A percentile compares a stretch with the other conserved stretches of the same genome.
phyloP scores from a whole-genome alignment of 805 yeast species.

The Yarrowia bubula region DNA sequence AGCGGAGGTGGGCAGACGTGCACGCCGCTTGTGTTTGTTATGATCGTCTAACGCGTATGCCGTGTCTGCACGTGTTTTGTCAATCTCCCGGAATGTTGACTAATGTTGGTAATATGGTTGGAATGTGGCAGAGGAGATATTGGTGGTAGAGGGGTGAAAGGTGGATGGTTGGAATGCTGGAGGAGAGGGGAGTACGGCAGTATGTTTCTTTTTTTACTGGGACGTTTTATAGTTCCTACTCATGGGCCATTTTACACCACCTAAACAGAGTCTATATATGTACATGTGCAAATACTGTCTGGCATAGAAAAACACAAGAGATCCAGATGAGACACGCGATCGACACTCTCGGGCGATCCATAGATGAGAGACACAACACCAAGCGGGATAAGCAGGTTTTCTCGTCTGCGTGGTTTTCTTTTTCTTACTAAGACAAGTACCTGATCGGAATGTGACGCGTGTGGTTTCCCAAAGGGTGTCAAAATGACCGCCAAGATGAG shows the following conservation, averaged over 20 bases:
- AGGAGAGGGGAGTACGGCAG: neutral
- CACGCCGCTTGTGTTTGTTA: neutral
- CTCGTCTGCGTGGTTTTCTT: too few species aligned
- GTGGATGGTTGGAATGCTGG: too few species aligned
- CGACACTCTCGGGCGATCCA: neutral
- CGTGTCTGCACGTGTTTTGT: slow-evolving; percentile 9
- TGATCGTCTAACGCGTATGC: neutral
- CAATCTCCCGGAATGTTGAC: slow-evolving; percentile 23
- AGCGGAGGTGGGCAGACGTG: neutral
- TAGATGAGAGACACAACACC: too few species aligned
- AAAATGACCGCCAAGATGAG: too few species aligned
- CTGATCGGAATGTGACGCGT: too few species aligned
- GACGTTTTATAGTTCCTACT: neutral
- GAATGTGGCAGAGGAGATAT: neutral
- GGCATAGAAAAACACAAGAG: neutral
- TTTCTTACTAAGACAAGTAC: too few species aligned
- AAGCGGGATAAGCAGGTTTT: too few species aligned
- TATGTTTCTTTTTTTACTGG: neutral
- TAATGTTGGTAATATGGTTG: neutral
- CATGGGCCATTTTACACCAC: neutral
- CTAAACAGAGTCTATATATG: neutral
- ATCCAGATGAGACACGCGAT: neutral
- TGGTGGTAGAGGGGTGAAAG: neutral
- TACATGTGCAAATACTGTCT: neutral
- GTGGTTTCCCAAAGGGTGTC: too few species aligned